Evolutionary conservation across 192 early-diverging fungal genomes (phyloP).

Genomic region (Podila clonocystis): DNA sequence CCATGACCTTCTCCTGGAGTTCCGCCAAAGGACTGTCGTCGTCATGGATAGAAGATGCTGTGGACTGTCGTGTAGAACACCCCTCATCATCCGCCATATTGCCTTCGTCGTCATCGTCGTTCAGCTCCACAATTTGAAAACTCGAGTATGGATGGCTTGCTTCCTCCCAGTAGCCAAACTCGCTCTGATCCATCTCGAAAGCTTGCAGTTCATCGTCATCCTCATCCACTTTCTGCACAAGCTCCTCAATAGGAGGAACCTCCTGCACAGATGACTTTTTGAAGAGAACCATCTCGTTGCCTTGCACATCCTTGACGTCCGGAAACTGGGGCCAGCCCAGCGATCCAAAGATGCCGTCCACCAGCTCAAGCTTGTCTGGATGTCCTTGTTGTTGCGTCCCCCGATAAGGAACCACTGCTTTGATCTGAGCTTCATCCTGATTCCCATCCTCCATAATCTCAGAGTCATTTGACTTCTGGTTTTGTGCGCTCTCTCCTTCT

Average conservation of each 20-base stretch:
- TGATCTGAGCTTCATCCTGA: background rate
- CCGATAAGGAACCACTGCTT: background rate
- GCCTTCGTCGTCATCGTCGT: slow-evolving; percentile 8
- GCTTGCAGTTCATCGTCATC: background rate
- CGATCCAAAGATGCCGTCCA: background rate
- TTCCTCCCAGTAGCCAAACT: background rate
- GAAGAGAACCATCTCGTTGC: background rate
- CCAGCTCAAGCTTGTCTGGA: background rate
- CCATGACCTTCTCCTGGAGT: background rate
- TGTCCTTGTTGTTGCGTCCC: background rate
- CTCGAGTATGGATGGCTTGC: slow-evolving; percentile 1
- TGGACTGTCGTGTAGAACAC: background rate
- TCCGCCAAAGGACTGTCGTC: background rate
- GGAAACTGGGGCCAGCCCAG: slow-evolving; percentile 5
- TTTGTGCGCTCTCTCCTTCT: background rate
- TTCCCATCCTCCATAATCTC: background rate
- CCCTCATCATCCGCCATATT: slow-evolving; percentile 41
- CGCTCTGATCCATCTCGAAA: background rate
- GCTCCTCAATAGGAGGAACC: background rate
- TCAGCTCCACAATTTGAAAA: background rate
- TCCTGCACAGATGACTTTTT: background rate
- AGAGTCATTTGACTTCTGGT: background rate
- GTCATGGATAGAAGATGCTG: background rate
- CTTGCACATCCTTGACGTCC: background rate
- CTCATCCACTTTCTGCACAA: background rate